Base-by-base conservation (phyloP, 352 stramenopile species). In the Pythium vanterpoolii region DNA sequence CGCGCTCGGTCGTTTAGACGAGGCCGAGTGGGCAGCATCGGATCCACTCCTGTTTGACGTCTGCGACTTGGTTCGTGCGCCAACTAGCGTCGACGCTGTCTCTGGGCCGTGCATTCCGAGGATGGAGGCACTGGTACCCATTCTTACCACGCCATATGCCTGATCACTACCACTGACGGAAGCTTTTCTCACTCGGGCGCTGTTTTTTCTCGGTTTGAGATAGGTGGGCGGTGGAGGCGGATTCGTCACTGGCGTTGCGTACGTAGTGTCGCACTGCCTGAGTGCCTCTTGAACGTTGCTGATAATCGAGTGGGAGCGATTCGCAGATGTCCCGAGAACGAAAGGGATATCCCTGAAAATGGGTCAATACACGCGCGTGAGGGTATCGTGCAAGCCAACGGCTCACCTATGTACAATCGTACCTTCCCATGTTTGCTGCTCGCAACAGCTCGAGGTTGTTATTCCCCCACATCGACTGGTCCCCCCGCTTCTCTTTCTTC, bases 261-360 rank as follows among this genome's bases (percentile, higher is more conserved):
- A 87, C 30, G 74, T 84, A 10, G 73, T 75, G 55, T 89, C 83
- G 51, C 79, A 88, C 54, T 82, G 73, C 19, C 79, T 78, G 9
- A 90, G 67, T n/a, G 80, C 79, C 31, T 90, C 79, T 49, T 92
- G 83, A 23, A 85, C 70, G 55, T 80, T 89, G 26, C 78, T 78
- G 43, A 89, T 86, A 18, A 92, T 62, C 9, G 79, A 90, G 62
- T 89, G 87, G 27, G 83, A 90, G 56, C 62, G 68, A 51, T 74
- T 71, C 13, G 76, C 67, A 1, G 77, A 84, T 40, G 68, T 84
- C 1, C 80, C 79, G 0, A 88, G 65, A 23, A 92, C 64, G 51
- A 92, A 92, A 18, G 80, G 80, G 18, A 89, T 77, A 8, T 87
- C 71, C 48, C 79, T 89, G 21, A 30, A 54, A 43, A 31, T 38